phyloP scores from a whole-genome alignment of 345 rosid genomes.

The Brassica carinata region DNA sequence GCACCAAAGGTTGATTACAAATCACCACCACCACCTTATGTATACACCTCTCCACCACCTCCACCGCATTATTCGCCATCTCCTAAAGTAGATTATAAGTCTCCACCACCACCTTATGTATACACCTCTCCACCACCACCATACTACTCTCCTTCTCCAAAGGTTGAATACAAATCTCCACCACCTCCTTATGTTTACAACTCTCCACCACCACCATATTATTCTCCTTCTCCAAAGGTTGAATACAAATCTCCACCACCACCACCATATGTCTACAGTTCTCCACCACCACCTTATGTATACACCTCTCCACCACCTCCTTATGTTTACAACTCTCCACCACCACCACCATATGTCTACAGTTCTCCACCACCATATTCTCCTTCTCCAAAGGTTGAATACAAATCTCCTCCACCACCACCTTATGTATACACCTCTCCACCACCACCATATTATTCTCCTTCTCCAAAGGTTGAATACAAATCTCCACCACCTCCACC shows the following conservation, averaged over 20 bases:
- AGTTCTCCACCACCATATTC: background rate
- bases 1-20: constrained; percentile 5
- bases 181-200: background rate
- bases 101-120: background rate
- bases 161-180: background rate
- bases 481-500: background rate
- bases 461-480: background rate
- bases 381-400: background rate
- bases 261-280: background rate
- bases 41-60: background rate
- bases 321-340: background rate
- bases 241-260: background rate
- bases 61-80: background rate
- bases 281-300: background rate
- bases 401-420: background rate
- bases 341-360: background rate
- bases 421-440: background rate
- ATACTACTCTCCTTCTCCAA: background rate
- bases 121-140: background rate
- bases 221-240: background rate
- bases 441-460: background rate
- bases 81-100: background rate
- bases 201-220: background rate
- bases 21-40: constrained; percentile 20
- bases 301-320: background rate